Evolutionary conservation across 371 early-diverging fungal genomes (phyloP).

Genomic region (Synchytrium microbalum): DNA sequence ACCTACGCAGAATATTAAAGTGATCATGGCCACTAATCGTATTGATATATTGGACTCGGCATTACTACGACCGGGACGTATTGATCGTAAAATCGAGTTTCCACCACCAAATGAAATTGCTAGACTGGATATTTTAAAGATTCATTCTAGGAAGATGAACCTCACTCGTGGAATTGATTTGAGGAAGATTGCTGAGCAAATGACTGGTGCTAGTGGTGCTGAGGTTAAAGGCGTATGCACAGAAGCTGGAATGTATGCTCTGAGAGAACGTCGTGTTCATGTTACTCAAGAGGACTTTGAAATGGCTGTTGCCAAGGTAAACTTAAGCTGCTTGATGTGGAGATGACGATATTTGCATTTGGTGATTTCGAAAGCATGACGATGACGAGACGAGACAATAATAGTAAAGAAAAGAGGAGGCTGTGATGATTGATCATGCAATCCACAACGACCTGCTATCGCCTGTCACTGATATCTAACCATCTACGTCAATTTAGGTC

Average conservation of each 20-base stretch:
- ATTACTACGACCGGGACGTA: slow-evolving; percentile 92
- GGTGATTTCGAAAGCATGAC: too few species aligned
- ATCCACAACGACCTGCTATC: slow-evolving; percentile 3
- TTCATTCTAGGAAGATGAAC: slow-evolving; percentile 99
- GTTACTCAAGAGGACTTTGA: slow-evolving; percentile 99
- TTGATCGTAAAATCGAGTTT: slow-evolving; percentile 99
- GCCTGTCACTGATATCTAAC: slow-evolving; percentile 4
- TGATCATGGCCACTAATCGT: slow-evolving; percentile 99
- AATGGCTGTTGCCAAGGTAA: slow-evolving; percentile 99
- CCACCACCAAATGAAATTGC: slow-evolving; percentile 97
- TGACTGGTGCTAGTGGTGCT: slow-evolving; percentile 96
- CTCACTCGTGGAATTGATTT: slow-evolving; percentile 97
- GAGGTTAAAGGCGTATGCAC: slow-evolving; percentile 98
- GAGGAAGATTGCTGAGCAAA: slow-evolving; percentile 89
- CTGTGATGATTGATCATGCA: too few species aligned
- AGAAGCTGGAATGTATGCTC: slow-evolving; percentile 99
- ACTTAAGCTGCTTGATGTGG: too few species aligned
- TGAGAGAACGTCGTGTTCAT: slow-evolving; percentile 97
- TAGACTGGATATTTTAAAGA: slow-evolving; percentile 96
- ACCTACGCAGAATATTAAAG: slow-evolving; percentile 97
- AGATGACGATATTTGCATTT: neutral
- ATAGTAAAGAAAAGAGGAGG: too few species aligned
- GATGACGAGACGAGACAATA: too few species aligned
- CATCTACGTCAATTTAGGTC: slow-evolving; percentile 18
- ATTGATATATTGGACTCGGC: slow-evolving; percentile 98